Base-by-base conservation (phyloP, 2,329 filamentous ascomycete genomes). In the Paraphoma chrysanthemicola region DNA sequence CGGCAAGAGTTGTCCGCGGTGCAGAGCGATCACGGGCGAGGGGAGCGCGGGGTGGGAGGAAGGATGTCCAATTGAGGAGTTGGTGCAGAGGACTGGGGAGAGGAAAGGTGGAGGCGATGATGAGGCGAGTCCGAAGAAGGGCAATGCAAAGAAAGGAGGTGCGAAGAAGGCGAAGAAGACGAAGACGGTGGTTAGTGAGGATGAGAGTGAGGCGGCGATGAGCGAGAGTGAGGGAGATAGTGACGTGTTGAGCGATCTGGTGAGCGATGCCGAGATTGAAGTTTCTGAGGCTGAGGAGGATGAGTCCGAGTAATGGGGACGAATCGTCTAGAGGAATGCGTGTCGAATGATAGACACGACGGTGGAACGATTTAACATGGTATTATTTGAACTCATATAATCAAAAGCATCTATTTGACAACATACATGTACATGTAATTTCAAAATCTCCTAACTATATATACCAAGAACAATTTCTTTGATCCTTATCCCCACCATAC, bases 51-150 rank as follows among this genome's bases (percentile, higher is more conserved):
- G 83, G 0, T 92, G 90, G 88, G 80, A 86, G 3, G 78, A 86
- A 14, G 84, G 84, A 0, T 90, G 87, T 76, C 82, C 84, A 8
- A 88, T 90, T 68, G 87, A 89, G 49, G 84, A 88, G 68, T 71
- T 89, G 36, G 84, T 88, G 4, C 83, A 76, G 53, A 77, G 86
- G 50, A 83, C 79, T n/a, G 86, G 85, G 7, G 81, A 78, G 55
- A 82, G 83, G 64, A 85, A 85, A 66, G 80, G 74, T 18, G 50
- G 10, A 14, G 48, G 44, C 2, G 61, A n/a, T n/a, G 16, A 17
- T 7, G 39, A n/a, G 2, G 43, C 39, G 1, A 67, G 59, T 50
- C 67, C 66, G 5, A 48, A 29, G 2, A 69, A 69, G 36, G 56
- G 11, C 10, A 36, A 6, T 14, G 33, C 33, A 42, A 9, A 54